Percentiles rank a stretch among this genome's conserved stretches.
Conservation (phyloP, 2,329 filamentous ascomycete species). For the Arachnopeziza araneosa region DNA sequence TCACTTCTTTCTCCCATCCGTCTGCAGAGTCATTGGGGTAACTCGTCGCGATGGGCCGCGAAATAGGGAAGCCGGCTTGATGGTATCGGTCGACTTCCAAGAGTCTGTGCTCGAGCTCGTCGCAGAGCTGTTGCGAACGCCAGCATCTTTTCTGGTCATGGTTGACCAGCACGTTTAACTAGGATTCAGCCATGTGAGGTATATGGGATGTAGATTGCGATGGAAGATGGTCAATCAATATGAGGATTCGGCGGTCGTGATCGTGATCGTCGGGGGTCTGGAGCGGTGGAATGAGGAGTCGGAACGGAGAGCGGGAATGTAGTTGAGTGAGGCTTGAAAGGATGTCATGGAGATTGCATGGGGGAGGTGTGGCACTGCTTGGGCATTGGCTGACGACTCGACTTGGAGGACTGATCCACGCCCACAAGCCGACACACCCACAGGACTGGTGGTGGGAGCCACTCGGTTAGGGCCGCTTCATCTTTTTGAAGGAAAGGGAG, state of each 20-base stretch:
- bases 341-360: background rate
- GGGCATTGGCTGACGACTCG: background rate
- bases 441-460: background rate
- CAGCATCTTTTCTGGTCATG: constrained; percentile 64
- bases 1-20: constrained; percentile 41
- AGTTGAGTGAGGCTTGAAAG: background rate
- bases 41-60: constrained; percentile 25
- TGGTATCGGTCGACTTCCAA: constrained; percentile 60
- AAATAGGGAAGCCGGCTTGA: constrained; percentile 38
- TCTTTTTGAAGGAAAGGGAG: background rate
- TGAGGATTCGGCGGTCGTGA: background rate
- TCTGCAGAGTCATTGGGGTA: constrained; percentile 47
- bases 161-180: constrained; percentile 27
- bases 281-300: background rate
- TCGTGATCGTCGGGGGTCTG: background rate
- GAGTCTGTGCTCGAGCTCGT: constrained; percentile 62
- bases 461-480: background rate
- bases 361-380: background rate
- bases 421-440: background rate
- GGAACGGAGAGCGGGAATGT: background rate
- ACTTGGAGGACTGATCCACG: background rate
- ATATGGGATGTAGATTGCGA: background rate
- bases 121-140: constrained; percentile 55
- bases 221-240: constrained; percentile 1
- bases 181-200: constrained; percentile 24